Base-by-base conservation (phyloP, 2,329 filamentous ascomycete genomes). In the Neofusicoccum kwambonambiense region DNA sequence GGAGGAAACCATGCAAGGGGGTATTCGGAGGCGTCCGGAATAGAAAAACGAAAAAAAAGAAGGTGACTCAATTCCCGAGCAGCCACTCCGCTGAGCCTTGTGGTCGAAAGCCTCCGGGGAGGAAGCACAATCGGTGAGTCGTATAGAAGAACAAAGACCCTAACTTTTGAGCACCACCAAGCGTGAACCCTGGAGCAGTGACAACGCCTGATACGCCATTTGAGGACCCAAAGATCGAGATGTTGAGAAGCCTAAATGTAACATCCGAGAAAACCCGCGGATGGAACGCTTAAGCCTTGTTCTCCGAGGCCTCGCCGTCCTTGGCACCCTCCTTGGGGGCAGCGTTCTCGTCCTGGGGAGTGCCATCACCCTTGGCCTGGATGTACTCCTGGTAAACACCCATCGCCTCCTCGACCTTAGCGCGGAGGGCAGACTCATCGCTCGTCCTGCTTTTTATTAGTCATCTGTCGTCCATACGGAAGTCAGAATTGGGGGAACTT, bases 321-420 rank as follows among this genome's bases (percentile, higher is more conserved):
- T 83, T 83, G 65, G 75, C 66, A 64, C 79, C 73, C 67, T 83
- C 82, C 66, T 78, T 76, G 66, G 73, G 67, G 58, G 70, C 72
- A 47, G 47, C 47, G 49, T 62, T 65, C 64, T 76, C 75, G 65
- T 77, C 74, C 66, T 75, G 70, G 67, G 70, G 27, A 39, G 34
- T 71, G 68, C 77, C 75, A 72, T 74, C 75, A n/a, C 60, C 77
- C 78, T 95, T 92, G 76, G 87, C 88, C 89, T 98, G 98, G 82
- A 98, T 90, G 80, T 99, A 99, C 81, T 99, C 95, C 76, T 99
- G 93, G 79, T 98, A 99, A 73, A 99, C 95, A 72, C 87, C 91
- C 77, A 99, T 90, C 70, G 95, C 95, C 84, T 99, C 95, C 67
- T 97, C 92, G 67, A 99, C 95, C 90, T 99, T 99, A 79, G 89